These are phyloP conservation scores for Ophiostoma ips DNA, from an alignment of 2,329 filamentous ascomycete species.

Conservation along the genomic window DNA sequence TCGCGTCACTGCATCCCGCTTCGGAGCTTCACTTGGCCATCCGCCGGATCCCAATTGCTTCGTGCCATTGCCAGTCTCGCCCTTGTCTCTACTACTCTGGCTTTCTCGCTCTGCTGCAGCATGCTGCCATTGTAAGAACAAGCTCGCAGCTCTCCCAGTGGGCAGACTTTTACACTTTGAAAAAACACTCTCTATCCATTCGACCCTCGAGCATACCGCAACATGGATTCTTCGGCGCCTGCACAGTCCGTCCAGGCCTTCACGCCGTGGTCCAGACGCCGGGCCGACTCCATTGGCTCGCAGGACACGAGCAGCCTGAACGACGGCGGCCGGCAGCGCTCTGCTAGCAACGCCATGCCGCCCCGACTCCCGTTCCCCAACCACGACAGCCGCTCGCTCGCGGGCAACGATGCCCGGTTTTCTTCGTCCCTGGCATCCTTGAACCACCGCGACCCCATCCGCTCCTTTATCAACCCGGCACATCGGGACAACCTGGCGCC, in stretches of 20 bases:
- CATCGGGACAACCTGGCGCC: conserved; percentile 40
- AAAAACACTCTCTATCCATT: neutral
- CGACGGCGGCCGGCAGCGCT: conserved; percentile 11
- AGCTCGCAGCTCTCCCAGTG: conserved; percentile 3
- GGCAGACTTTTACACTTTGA: neutral
- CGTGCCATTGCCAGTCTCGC: neutral
- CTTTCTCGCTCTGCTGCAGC: neutral
- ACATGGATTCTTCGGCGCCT: neutral
- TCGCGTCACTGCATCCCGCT: too few relatives aligned
- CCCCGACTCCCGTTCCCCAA: conserved; percentile 16
- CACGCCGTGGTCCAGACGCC: conserved; percentile 32
- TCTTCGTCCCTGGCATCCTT: conserved; percentile 28
- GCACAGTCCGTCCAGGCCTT: conserved; percentile 18
- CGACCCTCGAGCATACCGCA: neutral
- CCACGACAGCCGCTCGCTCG: conserved; percentile 6
- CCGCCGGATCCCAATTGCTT: neutral
- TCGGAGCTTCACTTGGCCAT: too few relatives aligned
- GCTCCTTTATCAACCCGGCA: conserved; percentile 57
- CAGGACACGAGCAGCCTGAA: conserved; percentile 13
- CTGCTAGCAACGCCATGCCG: conserved; percentile 17
- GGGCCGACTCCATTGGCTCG: conserved; percentile 22
- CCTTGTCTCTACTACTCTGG: neutral
- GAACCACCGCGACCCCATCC: conserved; percentile 48
- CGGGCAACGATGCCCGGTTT: conserved; percentile 14
- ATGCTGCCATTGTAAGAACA: conserved; percentile 4